Base-by-base conservation (phyloP, 345 rosid species). In the Salix udensis region DNA sequence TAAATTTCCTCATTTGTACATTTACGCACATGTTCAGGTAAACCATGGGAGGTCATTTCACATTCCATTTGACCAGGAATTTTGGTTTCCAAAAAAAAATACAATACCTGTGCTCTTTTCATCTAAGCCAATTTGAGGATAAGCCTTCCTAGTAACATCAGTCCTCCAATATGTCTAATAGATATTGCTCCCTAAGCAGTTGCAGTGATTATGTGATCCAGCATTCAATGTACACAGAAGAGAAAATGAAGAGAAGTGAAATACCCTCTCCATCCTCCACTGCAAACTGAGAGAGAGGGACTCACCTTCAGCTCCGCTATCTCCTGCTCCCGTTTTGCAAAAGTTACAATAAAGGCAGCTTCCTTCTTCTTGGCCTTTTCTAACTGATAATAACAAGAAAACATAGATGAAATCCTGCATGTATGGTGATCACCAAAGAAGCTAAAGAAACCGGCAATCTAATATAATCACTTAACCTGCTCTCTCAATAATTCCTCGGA, bases 341-440 rank as follows among this genome's bases (percentile, higher is more conserved):
- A 96, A 73, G 93, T 92, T 71, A 96, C 98, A 79, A 96, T 93
- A 83, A 91, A 93, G 19, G 99, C 93, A 65, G 98, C 99, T 87
- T 96, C 99, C 84, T 96, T 96, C 83, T 95, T 91, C 91, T 87
- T 93, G 21, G 98, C 96, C 52, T 92, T 89, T 76, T 96, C 98
- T 72, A 96, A 86, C 98, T 96, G 88, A 80, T 70, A 72, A 84
- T 76, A 82, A 62, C 71, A 77, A 78, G 14, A 71, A 30, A 30
- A 7, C 42, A 66, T 13, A 44, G 62, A 69, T 42, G 75, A 75
- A 73, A 81, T 80, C 77, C 55, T 37, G 67, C 42, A 77, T 44
- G 65, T 14, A 46, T 46, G 52, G 6, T 46, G 14, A 46, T 46
- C 18, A 12, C 67, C 44, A 40, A 48, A 21, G 65, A 31, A 52